These are phyloP conservation scores for Ustilago shanxiensis DNA, from an alignment of 1,284 basidiomycete species.

Conservation along the genomic window DNA sequence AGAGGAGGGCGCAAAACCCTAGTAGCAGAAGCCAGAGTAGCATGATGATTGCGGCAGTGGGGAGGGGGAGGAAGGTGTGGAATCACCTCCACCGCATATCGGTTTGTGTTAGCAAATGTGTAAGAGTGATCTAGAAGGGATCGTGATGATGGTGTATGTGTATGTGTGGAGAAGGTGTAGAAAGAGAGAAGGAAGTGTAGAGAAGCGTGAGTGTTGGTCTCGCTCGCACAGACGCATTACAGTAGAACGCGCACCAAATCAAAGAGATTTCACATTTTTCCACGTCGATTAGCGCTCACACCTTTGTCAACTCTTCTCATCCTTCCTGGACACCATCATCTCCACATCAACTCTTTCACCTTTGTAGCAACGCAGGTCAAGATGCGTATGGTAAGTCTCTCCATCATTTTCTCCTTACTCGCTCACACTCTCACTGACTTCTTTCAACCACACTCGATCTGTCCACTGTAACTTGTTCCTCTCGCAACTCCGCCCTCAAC, in stretches of 20 bases:
- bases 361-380: background rate
- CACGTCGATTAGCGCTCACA: background rate
- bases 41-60: constrained; percentile 12
- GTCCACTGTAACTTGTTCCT: background rate
- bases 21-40: constrained; percentile 46
- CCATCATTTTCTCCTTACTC: background rate
- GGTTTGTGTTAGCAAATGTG: background rate
- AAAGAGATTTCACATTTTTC: too few relatives aligned
- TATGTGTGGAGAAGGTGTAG: too few relatives aligned
- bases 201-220: background rate
- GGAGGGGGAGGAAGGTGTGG: background rate
- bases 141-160: background rate
- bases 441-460: background rate
- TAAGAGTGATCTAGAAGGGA: background rate
- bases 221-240: too few relatives aligned
- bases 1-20: constrained; percentile 32
- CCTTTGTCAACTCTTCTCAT: background rate
- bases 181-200: background rate
- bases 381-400: constrained; percentile 49
- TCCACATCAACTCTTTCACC: background rate
- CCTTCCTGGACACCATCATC: background rate
- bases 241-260: too few relatives aligned
- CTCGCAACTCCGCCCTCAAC: background rate
- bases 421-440: too few relatives aligned
- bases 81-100: background rate